A percentile compares a stretch with the other conserved stretches of the same genome.
Conservation (phyloP, 2,329 filamentous ascomycete species). For the Davidsoniella virescens region DNA sequence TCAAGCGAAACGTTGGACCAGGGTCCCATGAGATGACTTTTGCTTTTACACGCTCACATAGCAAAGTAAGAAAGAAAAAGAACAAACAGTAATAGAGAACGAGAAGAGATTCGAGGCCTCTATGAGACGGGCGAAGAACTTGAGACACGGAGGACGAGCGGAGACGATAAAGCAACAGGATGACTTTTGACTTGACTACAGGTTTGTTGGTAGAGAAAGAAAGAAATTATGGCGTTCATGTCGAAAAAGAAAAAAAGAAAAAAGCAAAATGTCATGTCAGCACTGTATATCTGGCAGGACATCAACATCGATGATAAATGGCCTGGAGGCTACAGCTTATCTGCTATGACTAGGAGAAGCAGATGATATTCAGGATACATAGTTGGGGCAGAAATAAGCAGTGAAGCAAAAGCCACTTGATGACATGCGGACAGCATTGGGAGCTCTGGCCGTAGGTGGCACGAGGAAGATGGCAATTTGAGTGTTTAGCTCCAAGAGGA, state of each 20-base stretch:
- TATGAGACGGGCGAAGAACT: constrained; percentile 17
- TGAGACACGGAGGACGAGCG: constrained; percentile 13
- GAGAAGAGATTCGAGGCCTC: constrained; percentile 15
- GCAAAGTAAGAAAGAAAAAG: background rate
- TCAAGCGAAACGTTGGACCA: constrained; percentile 26
- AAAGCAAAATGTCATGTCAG: background rate
- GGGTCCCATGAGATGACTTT: background rate
- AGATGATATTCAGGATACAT: too few relatives aligned
- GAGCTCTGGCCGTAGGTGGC: too few relatives aligned
- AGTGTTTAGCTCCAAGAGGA: too few relatives aligned
- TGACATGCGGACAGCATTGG: too few relatives aligned
- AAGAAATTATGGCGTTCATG: background rate
- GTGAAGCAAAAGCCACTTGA: too few relatives aligned
- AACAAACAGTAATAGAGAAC: constrained; percentile 13
- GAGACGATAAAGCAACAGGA: background rate
- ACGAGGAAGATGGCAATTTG: too few relatives aligned
- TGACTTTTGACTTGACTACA: background rate
- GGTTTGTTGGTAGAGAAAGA: background rate
- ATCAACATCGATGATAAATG: too few relatives aligned
- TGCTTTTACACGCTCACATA: background rate
- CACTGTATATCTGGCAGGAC: too few relatives aligned
- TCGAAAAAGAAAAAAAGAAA: background rate
- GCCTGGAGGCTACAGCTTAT: too few relatives aligned
- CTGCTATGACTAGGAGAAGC: too few relatives aligned
- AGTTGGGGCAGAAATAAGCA: too few relatives aligned